These are phyloP conservation scores for Cladosporium sp. DNA, from an alignment of 2,329 filamentous ascomycete genomes.

Conservation along the genomic window DNA sequence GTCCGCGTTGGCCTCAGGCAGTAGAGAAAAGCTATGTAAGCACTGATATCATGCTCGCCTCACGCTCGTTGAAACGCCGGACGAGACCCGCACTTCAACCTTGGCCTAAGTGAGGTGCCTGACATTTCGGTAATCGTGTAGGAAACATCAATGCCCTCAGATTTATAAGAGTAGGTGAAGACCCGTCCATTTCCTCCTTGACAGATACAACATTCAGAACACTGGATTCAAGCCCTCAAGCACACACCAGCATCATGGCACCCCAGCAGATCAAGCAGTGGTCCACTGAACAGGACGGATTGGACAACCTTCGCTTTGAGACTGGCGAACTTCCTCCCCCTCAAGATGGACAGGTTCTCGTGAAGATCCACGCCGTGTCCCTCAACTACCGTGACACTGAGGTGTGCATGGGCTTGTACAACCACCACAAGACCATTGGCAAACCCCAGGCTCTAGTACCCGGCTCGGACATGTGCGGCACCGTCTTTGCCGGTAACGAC, in stretches of 20 bases:
- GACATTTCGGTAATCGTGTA: not conserved
- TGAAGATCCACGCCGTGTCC: constrained; percentile 47
- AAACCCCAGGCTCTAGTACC: constrained; percentile 48
- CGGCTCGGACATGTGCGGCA: constrained; percentile 65
- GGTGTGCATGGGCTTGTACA: constrained; percentile 61
- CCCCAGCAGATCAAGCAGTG: constrained; percentile 32
- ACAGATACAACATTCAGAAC: no score
- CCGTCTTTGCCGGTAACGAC: constrained; percentile 46
- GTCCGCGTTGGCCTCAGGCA: no score
- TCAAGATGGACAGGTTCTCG: constrained; percentile 41
- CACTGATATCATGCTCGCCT: not conserved
- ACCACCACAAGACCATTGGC: constrained; percentile 53
- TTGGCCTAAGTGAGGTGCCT: no score
- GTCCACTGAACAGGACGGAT: constrained; percentile 38
- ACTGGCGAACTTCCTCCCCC: constrained; percentile 31
- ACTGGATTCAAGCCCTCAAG: not conserved
- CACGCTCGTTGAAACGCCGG: not conserved
- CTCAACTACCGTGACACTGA: constrained; percentile 50
- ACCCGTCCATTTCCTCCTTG: no score
- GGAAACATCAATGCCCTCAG: no score
- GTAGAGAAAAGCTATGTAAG: not conserved
- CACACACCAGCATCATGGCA: constrained; percentile 11
- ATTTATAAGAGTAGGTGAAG: no score
- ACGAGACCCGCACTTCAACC: not conserved
- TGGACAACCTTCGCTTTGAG: constrained; percentile 35